Conservation (phyloP, 2,329 filamentous ascomycete genomes). For the Venturia asperata region DNA sequence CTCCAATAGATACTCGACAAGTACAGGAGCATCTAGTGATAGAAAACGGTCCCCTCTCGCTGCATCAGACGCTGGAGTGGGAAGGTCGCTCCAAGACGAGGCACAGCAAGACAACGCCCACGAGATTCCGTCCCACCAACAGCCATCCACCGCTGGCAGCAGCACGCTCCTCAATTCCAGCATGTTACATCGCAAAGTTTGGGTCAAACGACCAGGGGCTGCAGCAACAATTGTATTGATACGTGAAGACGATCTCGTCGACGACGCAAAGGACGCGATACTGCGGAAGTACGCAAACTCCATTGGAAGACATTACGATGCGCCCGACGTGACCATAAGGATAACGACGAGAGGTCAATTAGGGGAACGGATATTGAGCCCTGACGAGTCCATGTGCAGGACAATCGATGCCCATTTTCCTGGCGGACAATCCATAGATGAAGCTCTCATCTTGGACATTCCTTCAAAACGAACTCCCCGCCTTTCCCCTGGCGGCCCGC, state of each 20-base stretch:
- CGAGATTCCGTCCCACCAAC: not conserved
- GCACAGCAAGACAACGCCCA: not conserved
- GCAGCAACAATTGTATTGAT: constrained; percentile 84
- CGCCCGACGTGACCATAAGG: constrained; percentile 78
- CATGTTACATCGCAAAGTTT: constrained; percentile 56
- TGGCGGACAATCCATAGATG: constrained; percentile 77
- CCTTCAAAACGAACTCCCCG: constrained; percentile 69
- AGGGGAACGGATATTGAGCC: constrained; percentile 64
- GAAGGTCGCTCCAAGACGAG: not conserved
- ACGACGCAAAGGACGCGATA: constrained; percentile 89
- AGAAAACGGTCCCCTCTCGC: constrained; percentile 1
- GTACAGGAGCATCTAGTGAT: not conserved
- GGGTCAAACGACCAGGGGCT: constrained; percentile 81
- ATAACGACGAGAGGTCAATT: constrained; percentile 62
- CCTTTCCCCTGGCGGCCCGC: constrained; percentile 59
- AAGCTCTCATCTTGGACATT: constrained; percentile 86
- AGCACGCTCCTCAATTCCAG: constrained; percentile 13
- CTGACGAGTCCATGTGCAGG: constrained; percentile 74
- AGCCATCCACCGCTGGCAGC: not conserved
- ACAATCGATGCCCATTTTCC: constrained; percentile 79
- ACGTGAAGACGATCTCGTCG: constrained; percentile 81
- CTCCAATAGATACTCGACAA: constrained; percentile 7
- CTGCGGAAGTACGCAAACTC: constrained; percentile 91
- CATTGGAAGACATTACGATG: constrained; percentile 78
- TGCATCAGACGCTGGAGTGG: not conserved